Base-by-base conservation (phyloP, 768 basidiomycete genomes). In the Suillus sp. region DNA sequence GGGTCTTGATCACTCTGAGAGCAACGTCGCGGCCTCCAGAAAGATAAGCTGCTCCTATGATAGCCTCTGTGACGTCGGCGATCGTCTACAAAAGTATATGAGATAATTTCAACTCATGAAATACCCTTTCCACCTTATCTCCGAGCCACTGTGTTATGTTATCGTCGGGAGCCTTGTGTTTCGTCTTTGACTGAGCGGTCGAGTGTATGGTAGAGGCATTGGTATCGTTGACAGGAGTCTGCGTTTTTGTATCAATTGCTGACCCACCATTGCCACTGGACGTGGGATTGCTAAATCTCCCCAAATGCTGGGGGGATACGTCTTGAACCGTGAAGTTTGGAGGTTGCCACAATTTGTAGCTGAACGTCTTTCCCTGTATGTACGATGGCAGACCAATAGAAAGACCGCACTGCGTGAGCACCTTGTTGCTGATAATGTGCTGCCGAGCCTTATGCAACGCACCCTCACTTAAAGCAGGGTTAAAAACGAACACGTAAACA, bases 11-110 rank as follows among this genome's bases (percentile, higher is more conserved):
- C 27, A 81, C 84, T 64, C 81, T 81, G 53, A 93, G 81, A 7
- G 89, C 93, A 22, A 76, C 74, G 59, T 91, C 88, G 56, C 81
- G 79, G 59, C 92, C 93, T 13, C 89, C 89, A 27, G 88, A 85
- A 51, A 91, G 78, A 71, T 88, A 93, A 5, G 90, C 91, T 20
- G 92, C 93, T 38, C 89, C 93, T 32, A 94, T 86, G 64, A 95
- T 86, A 4, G 93, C 91, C 75, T 95, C 93, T 10, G 86, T 84
- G 48, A 93, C 90, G 75, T 95, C 93, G 56, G 93, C 93, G 34
- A 93, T 80, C 25, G 87, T 85, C 93, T 94, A 37, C 30, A 60
- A 22, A 69, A 20, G 27, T 42, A 45, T 57, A 56, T 74, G 60
- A 71, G 56, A 10, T 64, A 30, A 59, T 48, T 57, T 53, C 37